Percentiles rank a stretch among this genome's conserved stretches.
phyloP scores from a whole-genome alignment of 1,139 yeast genomes.

The Debaryomycetaceae sp. region DNA sequence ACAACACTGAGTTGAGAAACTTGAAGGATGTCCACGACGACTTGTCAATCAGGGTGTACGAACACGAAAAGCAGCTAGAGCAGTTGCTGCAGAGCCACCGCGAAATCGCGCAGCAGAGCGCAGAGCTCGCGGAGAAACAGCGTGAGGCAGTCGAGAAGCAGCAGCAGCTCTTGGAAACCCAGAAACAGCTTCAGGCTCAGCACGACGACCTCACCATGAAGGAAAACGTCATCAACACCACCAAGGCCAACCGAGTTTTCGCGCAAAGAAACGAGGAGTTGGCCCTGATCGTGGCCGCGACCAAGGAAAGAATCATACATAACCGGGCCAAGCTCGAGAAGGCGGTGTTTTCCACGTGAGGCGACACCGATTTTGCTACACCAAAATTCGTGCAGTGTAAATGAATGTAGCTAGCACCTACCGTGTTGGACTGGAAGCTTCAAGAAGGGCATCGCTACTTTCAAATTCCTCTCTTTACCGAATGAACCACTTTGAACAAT shows the following conservation, averaged over 20 bases:
- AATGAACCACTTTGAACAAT: too few species aligned
- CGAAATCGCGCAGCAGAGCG: constrained; percentile 29
- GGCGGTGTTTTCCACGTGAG: background rate
- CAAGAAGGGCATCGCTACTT: too few species aligned
- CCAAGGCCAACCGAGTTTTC: constrained; percentile 35
- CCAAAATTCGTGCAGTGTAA: background rate
- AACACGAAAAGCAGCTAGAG: constrained; percentile 19
- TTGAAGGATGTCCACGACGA: constrained; percentile 29
- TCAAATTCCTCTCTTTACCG: too few species aligned
- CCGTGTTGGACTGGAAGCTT: background rate
- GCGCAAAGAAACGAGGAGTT: constrained; percentile 26
- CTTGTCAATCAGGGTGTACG: constrained; percentile 17
- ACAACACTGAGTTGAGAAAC: constrained; percentile 28
- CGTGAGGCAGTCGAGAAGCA: constrained; percentile 13
- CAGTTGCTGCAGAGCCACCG: constrained; percentile 25
- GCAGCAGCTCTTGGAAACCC: constrained; percentile 9
- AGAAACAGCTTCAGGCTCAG: constrained; percentile 15
- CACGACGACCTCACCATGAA: constrained; percentile 35
- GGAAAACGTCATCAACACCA: constrained; percentile 33
- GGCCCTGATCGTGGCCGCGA: constrained; percentile 20
- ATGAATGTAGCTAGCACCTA: background rate
- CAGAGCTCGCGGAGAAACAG: constrained; percentile 17
- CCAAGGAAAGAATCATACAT: constrained; percentile 9
- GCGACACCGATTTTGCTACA: background rate
- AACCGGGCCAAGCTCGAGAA: constrained; percentile 6